Evolutionary conservation across 805 yeast genomes (phyloP), one percentile per base, ranked within the genome.

Genomic region (Candida easanensis): DNA sequence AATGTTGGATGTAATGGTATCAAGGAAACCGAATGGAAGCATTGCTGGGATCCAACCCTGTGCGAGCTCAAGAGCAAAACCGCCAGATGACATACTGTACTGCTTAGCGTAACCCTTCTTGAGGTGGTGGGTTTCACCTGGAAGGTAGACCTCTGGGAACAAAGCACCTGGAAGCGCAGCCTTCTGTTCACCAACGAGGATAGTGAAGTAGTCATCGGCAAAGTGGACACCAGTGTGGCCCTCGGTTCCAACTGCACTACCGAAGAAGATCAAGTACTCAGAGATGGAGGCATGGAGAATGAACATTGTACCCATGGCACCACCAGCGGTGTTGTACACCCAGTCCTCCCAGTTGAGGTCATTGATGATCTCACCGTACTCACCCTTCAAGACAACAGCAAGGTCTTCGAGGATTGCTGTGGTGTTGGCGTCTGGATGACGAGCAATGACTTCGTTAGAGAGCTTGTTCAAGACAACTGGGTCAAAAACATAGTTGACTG

Each of bases 21-120:
- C 96, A 38, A 87, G 69, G 66, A 91, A 80, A 0, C 99, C 99
- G 63, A 93, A 93, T 17, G 98, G 98, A 48, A 93, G 74, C 99
- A 93, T 93, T 33, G 91, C 83, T 27, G 99, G 98, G 52, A 93
- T 88, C 95, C 96, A 93, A 47, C 99, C 99, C 70, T 91, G 98
- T 7, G 99, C 99, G 58, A 91, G 74, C 64, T 93, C 99, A 52
- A 93, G 70, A 10, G 99, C 97, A 66, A 82, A 93, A 0, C 86
- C 73, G 28, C 84, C 95, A 23, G 77, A 64, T 2, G 87, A 84
- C 95, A 93, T 88, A 21, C 80, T 54, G 64, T 93, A 93, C 67
- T 93, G 99, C 67, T 87, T 88, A 54, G 79, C 77, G 34, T 62
- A 51, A 27, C 97, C 97, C 61, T 78, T 84, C 32, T 57, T 63